These are phyloP conservation scores for Acanthamoeba healyi DNA, from an alignment of 208 protist genomes.

Conservation along the genomic window DNA sequence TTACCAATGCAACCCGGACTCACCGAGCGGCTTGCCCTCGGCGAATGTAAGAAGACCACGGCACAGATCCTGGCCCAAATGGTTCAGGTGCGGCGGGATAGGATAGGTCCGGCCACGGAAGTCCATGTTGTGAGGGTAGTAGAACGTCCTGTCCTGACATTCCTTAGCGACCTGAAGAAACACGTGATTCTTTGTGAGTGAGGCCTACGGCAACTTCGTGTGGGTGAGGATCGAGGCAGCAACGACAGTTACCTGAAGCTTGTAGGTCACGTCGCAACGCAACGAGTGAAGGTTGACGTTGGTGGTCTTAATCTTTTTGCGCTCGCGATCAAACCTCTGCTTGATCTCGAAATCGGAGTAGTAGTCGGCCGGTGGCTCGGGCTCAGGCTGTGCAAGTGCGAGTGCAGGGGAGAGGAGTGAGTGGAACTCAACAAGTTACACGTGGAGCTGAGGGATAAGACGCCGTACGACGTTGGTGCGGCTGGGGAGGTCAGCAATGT, in stretches of 20 bases:
- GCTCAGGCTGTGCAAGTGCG: background rate
- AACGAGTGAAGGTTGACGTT: slow-evolving; percentile 86
- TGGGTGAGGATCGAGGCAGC: background rate
- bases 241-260: slow-evolving; percentile 70
- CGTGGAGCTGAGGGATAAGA: no score
- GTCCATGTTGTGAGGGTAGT: slow-evolving; percentile 99
- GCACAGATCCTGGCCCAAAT: slow-evolving; percentile 94
- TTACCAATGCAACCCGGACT: slow-evolving; percentile 95
- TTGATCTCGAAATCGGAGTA: slow-evolving; percentile 2
- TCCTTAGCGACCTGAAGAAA: slow-evolving; percentile 72
- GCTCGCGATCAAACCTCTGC: background rate
- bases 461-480: slow-evolving; percentile 54
- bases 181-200: background rate
- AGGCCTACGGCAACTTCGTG: no score
- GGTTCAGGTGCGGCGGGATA: slow-evolving; percentile 97
- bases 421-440: no score
- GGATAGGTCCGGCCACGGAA: slow-evolving; percentile 99
- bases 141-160: slow-evolving; percentile 90
- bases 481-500: slow-evolving; percentile 78
- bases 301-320: slow-evolving; percentile 27
- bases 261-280: slow-evolving; percentile 80
- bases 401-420: background rate
- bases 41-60: slow-evolving; percentile 96
- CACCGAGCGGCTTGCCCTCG: slow-evolving; percentile 95
- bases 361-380: background rate